These are phyloP conservation scores for Candolleomyces aberdarensis DNA, from an alignment of 768 basidiomycete genomes.

Conservation along the genomic window DNA sequence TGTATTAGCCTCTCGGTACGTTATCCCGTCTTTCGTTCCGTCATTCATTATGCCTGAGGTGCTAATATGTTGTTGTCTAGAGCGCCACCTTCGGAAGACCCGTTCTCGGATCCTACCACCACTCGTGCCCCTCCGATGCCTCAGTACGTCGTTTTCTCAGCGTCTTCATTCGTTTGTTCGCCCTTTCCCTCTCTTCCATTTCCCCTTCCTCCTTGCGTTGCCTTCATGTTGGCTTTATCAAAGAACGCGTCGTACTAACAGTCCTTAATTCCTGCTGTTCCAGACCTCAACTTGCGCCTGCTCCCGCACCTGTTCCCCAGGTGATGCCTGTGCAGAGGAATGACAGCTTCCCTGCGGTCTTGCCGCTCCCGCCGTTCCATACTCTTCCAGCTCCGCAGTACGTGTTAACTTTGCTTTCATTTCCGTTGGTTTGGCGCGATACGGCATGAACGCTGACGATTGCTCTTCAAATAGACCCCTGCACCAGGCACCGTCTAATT, in stretches of 20 bases:
- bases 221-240: neutral
- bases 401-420: neutral
- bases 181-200: neutral
- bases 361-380: constrained; percentile 42
- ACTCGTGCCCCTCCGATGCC: constrained; percentile 23
- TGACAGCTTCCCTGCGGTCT: constrained; percentile 23
- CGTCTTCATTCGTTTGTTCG: neutral
- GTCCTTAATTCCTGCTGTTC: neutral
- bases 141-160: constrained; percentile 23
- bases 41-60: no score
- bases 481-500: neutral
- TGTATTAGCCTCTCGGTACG: no score
- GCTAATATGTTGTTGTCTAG: neutral
- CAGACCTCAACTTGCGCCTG: constrained; percentile 16
- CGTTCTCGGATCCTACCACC: constrained; percentile 4
- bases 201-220: neutral
- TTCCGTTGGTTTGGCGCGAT: neutral
- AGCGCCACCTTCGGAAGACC: neutral
- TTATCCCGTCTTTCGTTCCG: no score
- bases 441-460: neutral
- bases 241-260: no score
- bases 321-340: constrained; percentile 16
- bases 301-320: constrained; percentile 13
- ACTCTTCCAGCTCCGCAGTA: constrained; percentile 35
- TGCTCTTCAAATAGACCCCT: neutral